Conservation (phyloP, 2,329 filamentous ascomycete species). For the Nemania bipapillata region DNA sequence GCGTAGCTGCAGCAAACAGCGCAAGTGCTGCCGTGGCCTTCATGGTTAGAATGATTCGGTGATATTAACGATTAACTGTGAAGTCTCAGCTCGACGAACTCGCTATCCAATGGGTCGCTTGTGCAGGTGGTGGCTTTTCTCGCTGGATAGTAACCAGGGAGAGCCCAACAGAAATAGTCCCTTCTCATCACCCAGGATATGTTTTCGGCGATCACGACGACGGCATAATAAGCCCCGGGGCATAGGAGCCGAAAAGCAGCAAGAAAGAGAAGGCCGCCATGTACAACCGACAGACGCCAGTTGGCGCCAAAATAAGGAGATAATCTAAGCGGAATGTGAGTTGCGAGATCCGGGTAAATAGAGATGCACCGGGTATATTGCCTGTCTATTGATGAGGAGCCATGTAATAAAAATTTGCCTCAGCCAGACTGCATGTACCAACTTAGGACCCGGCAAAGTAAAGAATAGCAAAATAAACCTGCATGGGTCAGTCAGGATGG, state of each 20-base stretch:
- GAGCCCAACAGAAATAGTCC: neutral
- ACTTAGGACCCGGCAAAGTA: slow-evolving; percentile 18
- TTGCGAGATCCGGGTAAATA: slow-evolving; percentile 37
- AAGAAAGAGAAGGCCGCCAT: slow-evolving; percentile 7
- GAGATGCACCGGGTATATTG: slow-evolving; percentile 27
- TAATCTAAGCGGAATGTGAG: slow-evolving; percentile 28
- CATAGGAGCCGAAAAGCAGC: neutral
- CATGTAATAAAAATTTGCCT: slow-evolving; percentile 8
- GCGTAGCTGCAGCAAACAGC: slow-evolving; percentile 39
- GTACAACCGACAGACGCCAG: slow-evolving; percentile 26
- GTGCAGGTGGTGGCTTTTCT: neutral
- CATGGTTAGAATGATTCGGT: slow-evolving; percentile 39
- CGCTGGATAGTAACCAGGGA: neutral
- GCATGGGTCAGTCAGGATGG: neutral
- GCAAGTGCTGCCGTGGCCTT: slow-evolving; percentile 37
- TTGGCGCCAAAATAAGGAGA: slow-evolving; percentile 20
- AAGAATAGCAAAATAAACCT: neutral
- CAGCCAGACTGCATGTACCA: slow-evolving; percentile 1
- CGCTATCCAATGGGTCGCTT: neutral
- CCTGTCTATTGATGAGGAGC: slow-evolving; percentile 4
- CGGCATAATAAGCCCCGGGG: neutral
- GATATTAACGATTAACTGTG: neutral
- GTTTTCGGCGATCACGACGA: neutral
- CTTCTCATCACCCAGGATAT: neutral
- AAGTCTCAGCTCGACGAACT: neutral